Evolutionary conservation across 2,329 filamentous ascomycete genomes (phyloP).

Genomic region (Colletotrichum noveboracense): DNA sequence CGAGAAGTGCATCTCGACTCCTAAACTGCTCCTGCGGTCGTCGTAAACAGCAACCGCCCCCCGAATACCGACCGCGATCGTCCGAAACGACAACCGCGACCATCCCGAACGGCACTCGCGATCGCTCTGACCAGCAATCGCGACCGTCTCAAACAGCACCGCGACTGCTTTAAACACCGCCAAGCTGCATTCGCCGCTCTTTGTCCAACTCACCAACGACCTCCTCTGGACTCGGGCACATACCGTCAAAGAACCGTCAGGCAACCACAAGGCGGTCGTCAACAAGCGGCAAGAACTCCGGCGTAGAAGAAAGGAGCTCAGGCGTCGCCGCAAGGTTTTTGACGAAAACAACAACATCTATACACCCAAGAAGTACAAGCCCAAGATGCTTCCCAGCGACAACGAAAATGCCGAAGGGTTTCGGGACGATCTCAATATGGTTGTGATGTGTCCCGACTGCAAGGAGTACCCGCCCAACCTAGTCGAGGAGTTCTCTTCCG

Average conservation of each 20-base stretch:
- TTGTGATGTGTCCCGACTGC: constrained; percentile 89
- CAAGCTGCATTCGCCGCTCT: constrained; percentile 76
- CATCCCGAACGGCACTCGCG: constrained; percentile 41
- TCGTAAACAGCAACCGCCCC: not conserved
- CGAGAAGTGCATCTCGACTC: not conserved
- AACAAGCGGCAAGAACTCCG: constrained; percentile 38
- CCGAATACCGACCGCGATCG: not conserved
- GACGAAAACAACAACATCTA: constrained; percentile 49
- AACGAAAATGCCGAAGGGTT: constrained; percentile 45
- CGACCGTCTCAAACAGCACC: not conserved
- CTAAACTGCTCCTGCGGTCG: not conserved
- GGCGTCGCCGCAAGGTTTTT: constrained; percentile 42
- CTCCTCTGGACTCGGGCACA: constrained; percentile 39
- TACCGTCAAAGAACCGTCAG: constrained; percentile 19
- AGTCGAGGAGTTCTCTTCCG: constrained; percentile 88
- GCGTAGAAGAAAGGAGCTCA: constrained; percentile 36
- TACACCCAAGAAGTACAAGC: constrained; percentile 42
- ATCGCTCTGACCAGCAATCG: not conserved
- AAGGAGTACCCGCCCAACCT: constrained; percentile 90
- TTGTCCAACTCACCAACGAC: constrained; percentile 60
- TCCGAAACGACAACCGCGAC: not conserved
- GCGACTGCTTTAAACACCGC: constrained; percentile 38
- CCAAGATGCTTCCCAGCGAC: constrained; percentile 48
- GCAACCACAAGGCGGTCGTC: constrained; percentile 29
- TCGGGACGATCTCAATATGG: constrained; percentile 86